Base-by-base conservation (phyloP, 2,329 filamentous ascomycete species). In the Acrodontium crateriforme region DNA sequence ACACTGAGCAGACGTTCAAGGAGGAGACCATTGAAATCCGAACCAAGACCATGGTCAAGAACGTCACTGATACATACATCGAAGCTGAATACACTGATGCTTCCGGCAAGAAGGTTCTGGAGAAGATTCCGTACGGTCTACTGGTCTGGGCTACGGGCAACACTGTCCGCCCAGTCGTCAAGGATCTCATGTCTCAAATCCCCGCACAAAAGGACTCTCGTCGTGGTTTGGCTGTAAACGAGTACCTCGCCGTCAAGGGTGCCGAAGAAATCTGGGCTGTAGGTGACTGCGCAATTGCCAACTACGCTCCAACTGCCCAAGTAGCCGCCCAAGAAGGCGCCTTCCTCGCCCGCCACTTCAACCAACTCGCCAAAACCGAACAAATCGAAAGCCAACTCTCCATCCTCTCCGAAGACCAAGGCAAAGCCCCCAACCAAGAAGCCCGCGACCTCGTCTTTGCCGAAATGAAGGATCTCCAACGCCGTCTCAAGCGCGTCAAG, bases 31-130 rank as follows among this genome's bases (percentile, higher is more conserved):
- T 98, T 53, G 77, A 82, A 46, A 93, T 31, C 23, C 79, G 82
- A 59, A 92, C 89, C 47, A 95, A 95, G 73, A 95, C 89, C 42
- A 91, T 93, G 77, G 89, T 98, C 55, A 95, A 95, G 71, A 85
- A 79, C 37, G 89, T 98, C 35, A 92, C 83, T 17, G 78, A 89
- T 48, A 91, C 80, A 60, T 77, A 73, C 52, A 87, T 98, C 49
- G 83, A 95, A 63, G 89, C 87, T 40, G 82, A 93, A 57, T 72
- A 74, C 27, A 77, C 73, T 30, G 71, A 73, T 28, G 76, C 85
- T 11, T 81, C 92, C 45, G 89, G 89, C 53, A 71, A 73, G 62
- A 94, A 93, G 67, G 67, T 76, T 43, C 59, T 73, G 19, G 71
- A 93, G 51, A 68, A 69, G 29, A 84, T 95, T 42, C 87, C 89